These are phyloP conservation scores for Metroxylon sagu DNA, from an alignment of 176 grass and related monocot genomes.

Conservation along the genomic window DNA sequence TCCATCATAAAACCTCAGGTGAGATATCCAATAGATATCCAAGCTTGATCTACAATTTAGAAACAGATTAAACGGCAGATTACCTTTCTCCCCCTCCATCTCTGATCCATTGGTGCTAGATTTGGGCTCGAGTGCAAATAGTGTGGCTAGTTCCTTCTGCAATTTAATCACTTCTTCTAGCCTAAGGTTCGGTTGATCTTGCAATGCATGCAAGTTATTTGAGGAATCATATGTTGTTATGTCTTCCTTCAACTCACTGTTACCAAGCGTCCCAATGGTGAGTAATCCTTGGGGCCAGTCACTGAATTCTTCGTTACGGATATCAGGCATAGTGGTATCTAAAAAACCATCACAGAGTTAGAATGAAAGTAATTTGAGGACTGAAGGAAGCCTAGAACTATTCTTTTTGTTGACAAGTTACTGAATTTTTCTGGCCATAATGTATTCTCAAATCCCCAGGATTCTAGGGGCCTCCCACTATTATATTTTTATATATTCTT, in stretches of 20 bases:
- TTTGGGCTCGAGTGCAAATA: slow-evolving; percentile 16
- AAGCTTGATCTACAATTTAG: no score
- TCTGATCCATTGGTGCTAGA: neutral
- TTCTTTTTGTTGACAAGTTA: neutral
- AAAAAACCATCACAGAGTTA: slow-evolving; percentile 18
- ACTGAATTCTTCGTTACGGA: slow-evolving; percentile 45
- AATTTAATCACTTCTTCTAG: slow-evolving; percentile 53
- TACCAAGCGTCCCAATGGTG: slow-evolving; percentile 72
- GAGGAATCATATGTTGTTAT: slow-evolving; percentile 18
- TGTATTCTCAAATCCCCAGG: no score
- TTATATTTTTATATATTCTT: no score
- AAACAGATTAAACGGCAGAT: no score
- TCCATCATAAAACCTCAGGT: slow-evolving; percentile 8
- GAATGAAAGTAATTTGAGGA: slow-evolving; percentile 11
- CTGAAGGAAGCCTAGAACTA: slow-evolving; percentile 6
- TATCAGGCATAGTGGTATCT: slow-evolving; percentile 38
- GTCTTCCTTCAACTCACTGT: slow-evolving; percentile 35
- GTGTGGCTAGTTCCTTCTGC: slow-evolving; percentile 39
- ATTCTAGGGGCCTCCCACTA: no score
- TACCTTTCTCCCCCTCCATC: no score
- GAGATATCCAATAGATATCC: slow-evolving; percentile 18
- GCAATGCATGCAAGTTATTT: slow-evolving; percentile 7
- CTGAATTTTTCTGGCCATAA: neutral
- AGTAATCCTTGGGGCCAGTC: slow-evolving; percentile 63
- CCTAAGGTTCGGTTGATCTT: slow-evolving; percentile 34